These are phyloP conservation scores for Trametes hirsuta DNA, from an alignment of 1,284 basidiomycete species.

Conservation along the genomic window DNA sequence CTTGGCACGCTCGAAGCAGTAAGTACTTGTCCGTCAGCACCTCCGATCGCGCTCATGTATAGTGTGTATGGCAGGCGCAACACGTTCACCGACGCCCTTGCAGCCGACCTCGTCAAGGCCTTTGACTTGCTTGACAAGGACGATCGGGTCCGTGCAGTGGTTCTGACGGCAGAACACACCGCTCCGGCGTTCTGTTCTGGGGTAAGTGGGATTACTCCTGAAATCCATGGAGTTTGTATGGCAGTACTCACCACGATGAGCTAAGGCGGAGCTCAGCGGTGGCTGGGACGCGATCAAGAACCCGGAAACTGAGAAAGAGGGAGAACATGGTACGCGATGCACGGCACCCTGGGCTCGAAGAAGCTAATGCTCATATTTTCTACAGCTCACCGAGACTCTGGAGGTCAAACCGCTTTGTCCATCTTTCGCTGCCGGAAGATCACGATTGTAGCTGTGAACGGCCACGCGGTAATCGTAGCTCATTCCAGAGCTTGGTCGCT, in stretches of 20 bases:
- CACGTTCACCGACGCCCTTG: conserved; percentile 40
- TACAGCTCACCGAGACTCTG: conserved; percentile 52
- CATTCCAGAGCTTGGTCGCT: neutral
- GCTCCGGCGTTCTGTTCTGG: conserved; percentile 60
- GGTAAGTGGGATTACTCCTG: conserved; percentile 36
- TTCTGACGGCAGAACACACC: conserved; percentile 53
- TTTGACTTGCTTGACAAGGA: conserved; percentile 54
- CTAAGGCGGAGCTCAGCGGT: conserved; percentile 49
- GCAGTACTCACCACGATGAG: neutral
- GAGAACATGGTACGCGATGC: conserved; percentile 42
- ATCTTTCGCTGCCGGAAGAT: conserved; percentile 59
- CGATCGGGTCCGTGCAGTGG: conserved; percentile 53
- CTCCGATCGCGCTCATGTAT: neutral
- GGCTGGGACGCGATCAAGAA: conserved; percentile 27
- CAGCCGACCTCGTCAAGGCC: conserved; percentile 44
- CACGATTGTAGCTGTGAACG: conserved; percentile 59
- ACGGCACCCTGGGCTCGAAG: neutral
- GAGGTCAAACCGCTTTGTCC: conserved; percentile 49
- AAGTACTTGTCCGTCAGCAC: conserved; percentile 20
- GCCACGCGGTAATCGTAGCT: conserved; percentile 49
- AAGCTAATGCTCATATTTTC: neutral
- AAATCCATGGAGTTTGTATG: neutral
- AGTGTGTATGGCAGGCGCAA: conserved; percentile 44
- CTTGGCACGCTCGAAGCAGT: conserved; percentile 51
- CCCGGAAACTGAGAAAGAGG: conserved; percentile 43